These are phyloP conservation scores for Bondarzewia mesenterica DNA, from an alignment of 1,284 basidiomycete genomes.

Conservation along the genomic window DNA sequence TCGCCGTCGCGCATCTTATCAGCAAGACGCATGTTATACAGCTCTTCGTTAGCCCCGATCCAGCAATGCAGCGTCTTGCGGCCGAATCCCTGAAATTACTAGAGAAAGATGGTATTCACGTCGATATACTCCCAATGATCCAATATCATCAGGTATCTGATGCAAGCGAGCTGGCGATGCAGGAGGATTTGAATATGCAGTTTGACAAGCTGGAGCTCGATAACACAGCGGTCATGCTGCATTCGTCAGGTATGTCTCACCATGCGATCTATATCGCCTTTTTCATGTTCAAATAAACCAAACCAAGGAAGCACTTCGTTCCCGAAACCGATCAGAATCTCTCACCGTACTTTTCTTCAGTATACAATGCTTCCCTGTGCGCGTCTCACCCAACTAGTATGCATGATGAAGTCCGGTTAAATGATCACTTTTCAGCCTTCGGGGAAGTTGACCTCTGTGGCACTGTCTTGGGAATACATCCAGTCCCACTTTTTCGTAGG, in stretches of 20 bases:
- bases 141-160: constrained; percentile 3
- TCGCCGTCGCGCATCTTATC: constrained; percentile 4
- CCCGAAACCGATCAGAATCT: constrained; percentile 1
- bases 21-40: constrained; percentile 1
- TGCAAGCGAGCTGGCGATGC: neutral
- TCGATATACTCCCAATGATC: constrained; percentile 3
- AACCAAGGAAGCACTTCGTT: constrained; percentile 1
- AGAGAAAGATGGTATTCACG: neutral
- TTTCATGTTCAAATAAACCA: neutral
- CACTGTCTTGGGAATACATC: neutral
- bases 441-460: neutral
- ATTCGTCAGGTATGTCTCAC: constrained; percentile 1
- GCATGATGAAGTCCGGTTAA: neutral
- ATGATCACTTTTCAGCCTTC: neutral
- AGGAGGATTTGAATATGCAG: neutral
- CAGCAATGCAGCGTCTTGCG: constrained; percentile 3
- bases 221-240: neutral
- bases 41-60: constrained; percentile 4
- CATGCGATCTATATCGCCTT: neutral
- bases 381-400: neutral
- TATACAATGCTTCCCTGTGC: neutral
- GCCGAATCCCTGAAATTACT: neutral
- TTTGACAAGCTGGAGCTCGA: neutral
- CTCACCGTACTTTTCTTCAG: neutral
- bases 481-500: constrained; percentile 1